Conservation (phyloP, 2,329 filamentous ascomycete species). For the Lasiodiplodia sp. region DNA sequence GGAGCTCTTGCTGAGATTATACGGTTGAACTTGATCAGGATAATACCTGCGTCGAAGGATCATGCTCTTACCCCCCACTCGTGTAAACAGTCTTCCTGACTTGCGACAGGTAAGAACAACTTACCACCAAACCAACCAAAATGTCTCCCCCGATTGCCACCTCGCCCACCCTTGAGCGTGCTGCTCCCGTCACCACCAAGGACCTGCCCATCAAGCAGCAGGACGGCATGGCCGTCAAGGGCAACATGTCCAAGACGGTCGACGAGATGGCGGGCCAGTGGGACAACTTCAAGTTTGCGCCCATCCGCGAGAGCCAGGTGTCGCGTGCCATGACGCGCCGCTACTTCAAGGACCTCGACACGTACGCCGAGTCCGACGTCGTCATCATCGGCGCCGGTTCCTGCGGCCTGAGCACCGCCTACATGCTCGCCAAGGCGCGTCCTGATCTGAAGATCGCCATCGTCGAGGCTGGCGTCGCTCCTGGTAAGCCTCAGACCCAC, state of each 20-base stretch:
- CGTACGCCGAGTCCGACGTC: conserved; percentile 89
- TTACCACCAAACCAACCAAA: conserved; percentile 39
- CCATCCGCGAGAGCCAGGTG: conserved; percentile 91
- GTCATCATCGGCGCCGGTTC: conserved; percentile 92
- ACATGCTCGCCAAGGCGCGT: conserved; percentile 81
- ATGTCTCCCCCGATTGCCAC: conserved; percentile 83
- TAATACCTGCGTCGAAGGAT: conserved; percentile 98
- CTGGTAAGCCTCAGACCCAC: conserved; percentile 53
- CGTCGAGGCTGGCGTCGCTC: conserved; percentile 85
- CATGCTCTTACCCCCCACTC: conserved; percentile 73
- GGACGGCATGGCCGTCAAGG: conserved; percentile 50
- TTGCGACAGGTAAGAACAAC: conserved; percentile 42
- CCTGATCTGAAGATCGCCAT: conserved; percentile 93
- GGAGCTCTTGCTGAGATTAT: conserved; percentile 73
- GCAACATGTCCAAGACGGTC: conserved; percentile 62
- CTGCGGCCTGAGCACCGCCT: conserved; percentile 85
- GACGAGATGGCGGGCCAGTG: conserved; percentile 77
- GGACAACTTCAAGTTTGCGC: conserved; percentile 81
- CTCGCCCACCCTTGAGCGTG: conserved; percentile 56
- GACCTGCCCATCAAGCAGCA: conserved; percentile 39
- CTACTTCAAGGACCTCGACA: conserved; percentile 90
- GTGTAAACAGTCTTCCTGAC: conserved; percentile 31
- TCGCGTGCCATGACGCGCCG: conserved; percentile 92
- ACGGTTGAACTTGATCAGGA: conserved; percentile 98
- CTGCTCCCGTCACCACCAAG: conserved; percentile 49